These are phyloP conservation scores for Setaria viridis DNA, from an alignment of 202 grass and related monocot genomes.

Conservation along the genomic window DNA sequence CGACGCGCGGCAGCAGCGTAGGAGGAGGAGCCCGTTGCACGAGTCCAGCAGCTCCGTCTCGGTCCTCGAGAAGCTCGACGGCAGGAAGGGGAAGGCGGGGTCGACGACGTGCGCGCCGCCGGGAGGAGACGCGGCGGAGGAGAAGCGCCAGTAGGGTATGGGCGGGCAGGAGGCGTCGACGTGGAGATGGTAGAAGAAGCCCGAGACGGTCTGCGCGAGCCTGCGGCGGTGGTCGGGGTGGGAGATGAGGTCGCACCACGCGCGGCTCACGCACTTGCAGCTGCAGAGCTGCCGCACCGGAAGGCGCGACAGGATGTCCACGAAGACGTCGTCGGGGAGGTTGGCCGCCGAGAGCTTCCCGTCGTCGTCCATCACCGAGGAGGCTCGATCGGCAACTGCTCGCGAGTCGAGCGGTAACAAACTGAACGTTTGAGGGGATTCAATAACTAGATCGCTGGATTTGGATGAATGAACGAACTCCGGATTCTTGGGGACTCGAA, in stretches of 20 bases:
- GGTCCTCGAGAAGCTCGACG: neutral
- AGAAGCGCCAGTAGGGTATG: neutral
- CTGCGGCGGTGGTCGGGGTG: neutral
- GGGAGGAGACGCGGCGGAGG: neutral
- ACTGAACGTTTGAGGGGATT: too few relatives aligned
- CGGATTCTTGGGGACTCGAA: too few relatives aligned
- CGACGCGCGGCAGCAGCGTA: neutral
- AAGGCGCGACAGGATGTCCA: neutral
- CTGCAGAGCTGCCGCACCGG: neutral
- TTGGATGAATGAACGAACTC: too few relatives aligned
- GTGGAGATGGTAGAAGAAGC: neutral
- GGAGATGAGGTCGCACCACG: neutral
- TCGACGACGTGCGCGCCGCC: neutral
- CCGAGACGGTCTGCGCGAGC: neutral
- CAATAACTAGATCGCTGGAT: too few relatives aligned
- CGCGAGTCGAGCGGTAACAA: too few relatives aligned
- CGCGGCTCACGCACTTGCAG: neutral
- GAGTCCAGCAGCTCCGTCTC: neutral
- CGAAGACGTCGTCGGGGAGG: neutral
- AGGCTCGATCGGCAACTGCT: too few relatives aligned
- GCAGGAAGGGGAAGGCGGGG: neutral
- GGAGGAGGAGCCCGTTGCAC: slow-evolving; percentile 25
- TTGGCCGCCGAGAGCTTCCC: neutral
- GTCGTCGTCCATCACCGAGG: too few relatives aligned
- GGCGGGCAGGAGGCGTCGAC: neutral